Base-by-base conservation (phyloP, 2,329 filamentous ascomycete genomes). In the Calycina marina region DNA sequence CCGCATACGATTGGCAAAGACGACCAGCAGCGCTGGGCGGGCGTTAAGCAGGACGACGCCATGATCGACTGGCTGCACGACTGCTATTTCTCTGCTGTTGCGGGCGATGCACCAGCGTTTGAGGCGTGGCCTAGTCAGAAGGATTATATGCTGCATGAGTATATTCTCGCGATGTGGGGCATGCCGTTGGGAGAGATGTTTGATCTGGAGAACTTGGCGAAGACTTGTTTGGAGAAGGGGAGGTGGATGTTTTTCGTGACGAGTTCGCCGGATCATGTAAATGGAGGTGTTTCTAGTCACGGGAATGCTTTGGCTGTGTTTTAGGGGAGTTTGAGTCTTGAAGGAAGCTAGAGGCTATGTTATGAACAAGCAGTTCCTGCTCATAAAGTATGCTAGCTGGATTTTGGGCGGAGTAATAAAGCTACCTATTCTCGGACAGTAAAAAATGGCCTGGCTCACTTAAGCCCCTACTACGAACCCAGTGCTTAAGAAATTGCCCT, bases 151-250 rank as follows among this genome's bases (percentile, higher is more conserved):
- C 17, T 31, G 30, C 56, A 58, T 40, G 43, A 56, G 36, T 61
- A 54, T 49, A 40, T 61, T 6, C 46, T 65, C 1, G 59, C 56
- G 0, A 59, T 60, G 1, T 69, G 62, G 61, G 63, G 64, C 0
- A 52, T 63, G 51, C 58, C 61, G 1, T 59, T 65, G 15, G 61
- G 61, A 0, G 62, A 65, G 43, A 40, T 63, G 34, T 63, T 63
- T 34, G 54, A 63, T 28, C 39, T 65, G 4, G 59, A 62, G 30
- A 42, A 38, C 2, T 31, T 64, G 17, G 30, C 47, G 8, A 37
- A 39, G 33, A 39, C 42, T 9, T 57, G 55, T 32, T 44, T 49
- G 22, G 48, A 54, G 18, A 45, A 51, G n/a, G 46, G 54, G 6
- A 47, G 61, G 12, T 67, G 58, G 57, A 54, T 49, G 0, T 69